These are phyloP conservation scores for Picochlorum sp. DNA, from an alignment of 139 green algal species.

Conservation along the genomic window DNA sequence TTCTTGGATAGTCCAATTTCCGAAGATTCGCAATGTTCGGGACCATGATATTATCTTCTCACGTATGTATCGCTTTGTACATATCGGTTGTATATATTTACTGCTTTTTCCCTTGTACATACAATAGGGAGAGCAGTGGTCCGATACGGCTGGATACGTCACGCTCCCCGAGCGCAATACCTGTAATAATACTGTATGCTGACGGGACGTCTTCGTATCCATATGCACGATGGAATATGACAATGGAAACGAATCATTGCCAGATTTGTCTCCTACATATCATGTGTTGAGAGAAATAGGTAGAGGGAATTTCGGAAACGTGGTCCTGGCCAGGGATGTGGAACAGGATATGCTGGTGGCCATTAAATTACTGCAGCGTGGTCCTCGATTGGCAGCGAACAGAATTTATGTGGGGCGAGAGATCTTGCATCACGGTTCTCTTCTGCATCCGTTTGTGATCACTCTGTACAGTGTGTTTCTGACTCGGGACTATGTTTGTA, in stretches of 20 bases:
- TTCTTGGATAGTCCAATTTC: too few species aligned
- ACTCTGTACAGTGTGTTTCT: conserved; percentile 37
- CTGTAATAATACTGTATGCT: too few species aligned
- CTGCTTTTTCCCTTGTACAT: too few species aligned
- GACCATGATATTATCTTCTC: too few species aligned
- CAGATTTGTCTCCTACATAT: conserved; percentile 17
- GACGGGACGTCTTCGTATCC: too few species aligned
- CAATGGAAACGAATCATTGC: background rate
- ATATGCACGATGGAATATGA: too few species aligned
- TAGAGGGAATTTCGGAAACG: conserved; percentile 8
- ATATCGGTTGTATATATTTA: too few species aligned
- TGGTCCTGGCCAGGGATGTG: conserved; percentile 31
- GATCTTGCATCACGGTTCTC: conserved; percentile 43
- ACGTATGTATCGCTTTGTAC: too few species aligned
- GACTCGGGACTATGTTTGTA: conserved; percentile 37
- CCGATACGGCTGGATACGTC: too few species aligned
- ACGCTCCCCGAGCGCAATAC: too few species aligned
- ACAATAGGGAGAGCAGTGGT: too few species aligned
- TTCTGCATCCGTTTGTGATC: conserved; percentile 49
- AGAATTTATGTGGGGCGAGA: conserved; percentile 41
- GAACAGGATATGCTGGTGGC: conserved; percentile 23
- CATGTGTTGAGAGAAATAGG: conserved; percentile 7
- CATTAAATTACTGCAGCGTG: conserved; percentile 25
- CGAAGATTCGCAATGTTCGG: too few species aligned
- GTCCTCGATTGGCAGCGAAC: conserved; percentile 23